Base-by-base conservation (phyloP, 2,329 filamentous ascomycete genomes). In the Chalara sp. region DNA sequence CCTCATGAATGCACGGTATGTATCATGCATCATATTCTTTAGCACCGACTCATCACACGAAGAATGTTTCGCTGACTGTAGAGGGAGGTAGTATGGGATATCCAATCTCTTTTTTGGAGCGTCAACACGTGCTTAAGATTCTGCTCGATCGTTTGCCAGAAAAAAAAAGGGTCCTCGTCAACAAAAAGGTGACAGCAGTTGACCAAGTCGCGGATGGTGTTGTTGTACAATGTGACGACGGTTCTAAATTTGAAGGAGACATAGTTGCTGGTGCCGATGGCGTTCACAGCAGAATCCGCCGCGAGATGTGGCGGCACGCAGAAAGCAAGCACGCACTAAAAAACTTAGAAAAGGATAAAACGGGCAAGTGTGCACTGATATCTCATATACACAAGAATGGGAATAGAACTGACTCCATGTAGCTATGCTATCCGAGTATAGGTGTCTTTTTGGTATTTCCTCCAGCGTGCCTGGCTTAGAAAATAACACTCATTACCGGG, bases 251-350 rank as follows among this genome's bases (percentile, higher is more conserved):
- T 32, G 21, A n/a, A 39, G 61, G 59, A 2, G 57, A 61, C 43
- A 48, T 63, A 11, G 46, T 63, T 12, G 58, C 61, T 43, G 61
- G 61, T 1, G 58, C 61, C 11, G 61, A 63, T 52, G 61, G 61
- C 7, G 47, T 61, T 11, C 58, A 59, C 50, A 63, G 60, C 48
- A 46, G 31, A 3, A 53, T 61, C 3, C 50, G 58, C 7, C 21
- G 32, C 11, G 45, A 46, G 13, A 63, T 61, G 59, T 51, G 47
- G 51, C n/a, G 49, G 10, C 32, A 54, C 6, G 21, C 21, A 21
- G 21, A 21, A 21, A 21, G 21, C 21, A 21, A 21, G 21, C 21
- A 21, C 21, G 21, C 21, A 41, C 54, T 28, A 44, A 51, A 55
- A 6, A 50, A 62, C 1, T 62, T 46, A 11, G 47, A 54, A 32